A percentile compares a stretch with the other conserved stretches of the same genome.
Evolutionary conservation across 805 yeast species (phyloP).

Genomic region (Ogataea populi-albae): DNA sequence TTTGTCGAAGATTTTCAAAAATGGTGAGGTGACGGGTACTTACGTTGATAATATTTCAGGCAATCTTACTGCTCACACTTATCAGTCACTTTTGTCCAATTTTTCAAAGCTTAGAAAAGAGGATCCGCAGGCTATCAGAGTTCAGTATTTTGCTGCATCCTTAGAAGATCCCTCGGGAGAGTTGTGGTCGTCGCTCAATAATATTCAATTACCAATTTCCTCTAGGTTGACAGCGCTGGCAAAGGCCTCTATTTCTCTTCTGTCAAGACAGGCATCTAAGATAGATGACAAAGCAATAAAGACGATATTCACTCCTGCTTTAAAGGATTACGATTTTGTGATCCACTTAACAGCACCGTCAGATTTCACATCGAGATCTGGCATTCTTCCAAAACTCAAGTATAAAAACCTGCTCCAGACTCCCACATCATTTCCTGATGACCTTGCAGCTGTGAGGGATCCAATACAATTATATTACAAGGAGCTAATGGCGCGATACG

Average conservation of each 20-base stretch:
- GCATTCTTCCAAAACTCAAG: conserved; percentile 50
- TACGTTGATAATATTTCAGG: conserved; percentile 52
- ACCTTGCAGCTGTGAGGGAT: conserved; percentile 41
- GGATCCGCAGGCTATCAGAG: conserved; percentile 78
- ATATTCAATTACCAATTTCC: conserved; percentile 66
- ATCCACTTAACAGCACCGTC: conserved; percentile 48
- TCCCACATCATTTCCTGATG: conserved; percentile 41
- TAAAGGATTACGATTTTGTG: conserved; percentile 80
- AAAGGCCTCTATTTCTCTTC: conserved; percentile 62
- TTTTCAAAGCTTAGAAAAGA: conserved; percentile 66
- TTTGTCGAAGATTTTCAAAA: conserved; percentile 48
- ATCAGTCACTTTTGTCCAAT: conserved; percentile 58
- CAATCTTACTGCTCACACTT: conserved; percentile 56
- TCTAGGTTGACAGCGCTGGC: conserved; percentile 85
- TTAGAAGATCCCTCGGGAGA: conserved; percentile 85
- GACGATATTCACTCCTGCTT: conserved; percentile 73
- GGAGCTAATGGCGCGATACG: conserved; percentile 62
- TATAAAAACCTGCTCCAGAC: conserved; percentile 57
- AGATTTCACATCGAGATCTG: conserved; percentile 46
- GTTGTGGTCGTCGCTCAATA: conserved; percentile 51
- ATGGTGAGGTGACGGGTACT: conserved; percentile 23
- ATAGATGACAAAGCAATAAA: conserved; percentile 39
- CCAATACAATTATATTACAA: conserved; percentile 56
- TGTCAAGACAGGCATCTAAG: conserved; percentile 36
- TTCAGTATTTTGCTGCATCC: conserved; percentile 81